Conservation (phyloP, 148 eudicot genomes). For the Cornus kousa region DNA sequence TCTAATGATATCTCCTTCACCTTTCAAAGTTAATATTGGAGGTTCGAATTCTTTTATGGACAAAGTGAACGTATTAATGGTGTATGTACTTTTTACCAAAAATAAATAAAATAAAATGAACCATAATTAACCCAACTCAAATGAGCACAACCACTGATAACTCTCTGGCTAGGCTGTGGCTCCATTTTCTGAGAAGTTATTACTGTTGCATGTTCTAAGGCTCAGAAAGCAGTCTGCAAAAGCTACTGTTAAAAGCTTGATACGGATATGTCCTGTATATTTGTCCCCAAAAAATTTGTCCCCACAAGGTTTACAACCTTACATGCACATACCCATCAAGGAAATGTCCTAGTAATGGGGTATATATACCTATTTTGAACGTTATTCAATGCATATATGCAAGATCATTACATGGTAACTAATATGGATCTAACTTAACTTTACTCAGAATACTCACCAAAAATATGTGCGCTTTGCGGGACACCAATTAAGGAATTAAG, state of each 20-base stretch:
- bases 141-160: conserved; percentile 20
- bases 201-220: conserved; percentile 39
- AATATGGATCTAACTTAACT: too few species aligned
- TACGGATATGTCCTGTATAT: conserved; percentile 13
- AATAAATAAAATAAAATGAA: too few species aligned
- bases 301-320: not conserved
- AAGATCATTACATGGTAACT: too few species aligned
- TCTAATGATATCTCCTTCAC: too few species aligned
- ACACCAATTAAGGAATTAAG: too few species aligned
- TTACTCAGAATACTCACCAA: too few species aligned
- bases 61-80: too few species aligned
- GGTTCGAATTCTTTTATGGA: too few species aligned
- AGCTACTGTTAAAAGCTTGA: conserved; percentile 2
- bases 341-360: not conserved
- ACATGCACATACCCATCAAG: not conserved
- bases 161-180: conserved; percentile 5
- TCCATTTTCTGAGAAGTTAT: conserved; percentile 10
- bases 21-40: too few species aligned
- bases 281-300: conserved; percentile 11
- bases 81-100: too few species aligned
- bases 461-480: too few species aligned
- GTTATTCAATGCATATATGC: not conserved
- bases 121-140: conserved; percentile 12
- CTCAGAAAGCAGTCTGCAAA: conserved; percentile 22
- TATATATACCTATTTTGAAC: not conserved